A percentile compares a stretch with the other conserved stretches of the same genome.
phyloP scores from a whole-genome alignment of 129 eudicot species.

The Logfia minima region DNA sequence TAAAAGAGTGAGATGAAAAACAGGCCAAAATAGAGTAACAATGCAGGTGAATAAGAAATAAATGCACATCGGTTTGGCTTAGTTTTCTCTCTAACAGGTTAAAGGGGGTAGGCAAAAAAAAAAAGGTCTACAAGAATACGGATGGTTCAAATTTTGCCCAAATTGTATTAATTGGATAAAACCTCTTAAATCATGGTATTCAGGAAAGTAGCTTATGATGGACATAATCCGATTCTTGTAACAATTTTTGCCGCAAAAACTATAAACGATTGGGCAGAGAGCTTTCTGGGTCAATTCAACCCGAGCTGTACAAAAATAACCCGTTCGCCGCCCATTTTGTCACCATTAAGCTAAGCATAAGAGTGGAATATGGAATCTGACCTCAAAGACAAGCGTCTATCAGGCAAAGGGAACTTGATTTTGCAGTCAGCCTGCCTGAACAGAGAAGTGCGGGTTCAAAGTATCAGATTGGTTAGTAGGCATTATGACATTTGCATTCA shows the following conservation, averaged over 20 bases:
- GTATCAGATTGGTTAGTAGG: constrained; percentile 81
- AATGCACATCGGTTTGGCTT: background rate
- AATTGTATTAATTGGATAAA: background rate
- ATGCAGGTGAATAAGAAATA: background rate
- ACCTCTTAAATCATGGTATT: background rate
- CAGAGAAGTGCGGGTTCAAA: constrained; percentile 76
- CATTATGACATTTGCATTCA: constrained; percentile 85
- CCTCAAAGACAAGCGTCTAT: constrained; percentile 60
- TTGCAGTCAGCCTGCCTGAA: constrained; percentile 79
- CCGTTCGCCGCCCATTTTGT: background rate
- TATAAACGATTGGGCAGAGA: too few species aligned
- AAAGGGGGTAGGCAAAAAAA: background rate
- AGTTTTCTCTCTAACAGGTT: background rate
- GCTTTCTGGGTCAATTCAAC: too few species aligned
- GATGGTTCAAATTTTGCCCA: background rate
- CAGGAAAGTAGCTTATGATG: background rate
- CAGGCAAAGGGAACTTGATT: constrained; percentile 84
- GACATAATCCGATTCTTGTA: background rate
- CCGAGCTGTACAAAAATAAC: background rate
- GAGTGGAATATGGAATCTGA: too few species aligned
- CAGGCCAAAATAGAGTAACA: background rate
- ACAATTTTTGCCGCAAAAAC: background rate
- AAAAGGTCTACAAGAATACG: background rate
- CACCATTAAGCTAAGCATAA: background rate
- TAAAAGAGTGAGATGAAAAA: background rate